These are phyloP conservation scores for Hypoxylon fuscum DNA, from an alignment of 495 filamentous ascomycete species.

Conservation along the genomic window DNA sequence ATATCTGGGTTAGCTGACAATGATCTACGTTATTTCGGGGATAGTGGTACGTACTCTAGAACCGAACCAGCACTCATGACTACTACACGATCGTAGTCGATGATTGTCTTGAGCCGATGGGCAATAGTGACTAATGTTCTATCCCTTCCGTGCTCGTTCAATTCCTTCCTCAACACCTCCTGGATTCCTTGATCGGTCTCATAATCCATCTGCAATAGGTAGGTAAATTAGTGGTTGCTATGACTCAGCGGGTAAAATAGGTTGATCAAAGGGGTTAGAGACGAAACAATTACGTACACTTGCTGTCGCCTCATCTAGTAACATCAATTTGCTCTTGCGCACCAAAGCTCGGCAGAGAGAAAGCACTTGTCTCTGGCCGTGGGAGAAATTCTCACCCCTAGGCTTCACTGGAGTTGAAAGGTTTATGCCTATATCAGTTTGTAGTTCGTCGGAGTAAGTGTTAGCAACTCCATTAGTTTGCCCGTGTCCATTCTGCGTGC, in stretches of 20 bases:
- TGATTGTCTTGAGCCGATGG: constrained; percentile 60
- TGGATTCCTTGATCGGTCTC: constrained; percentile 64
- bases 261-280: neutral
- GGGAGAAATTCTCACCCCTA: constrained; percentile 64
- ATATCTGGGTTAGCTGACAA: constrained; percentile 25
- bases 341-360: constrained; percentile 65
- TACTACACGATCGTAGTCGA: constrained; percentile 61
- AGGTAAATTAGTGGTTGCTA: neutral
- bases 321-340: constrained; percentile 61
- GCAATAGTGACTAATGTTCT: constrained; percentile 62
- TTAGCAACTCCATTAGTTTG: constrained; percentile 37
- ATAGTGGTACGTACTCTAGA: constrained; percentile 42
- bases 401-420: constrained; percentile 56
- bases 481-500: constrained; percentile 33
- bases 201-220: constrained; percentile 54
- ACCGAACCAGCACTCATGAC: constrained; percentile 57
- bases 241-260: neutral
- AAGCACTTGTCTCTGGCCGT: constrained; percentile 67
- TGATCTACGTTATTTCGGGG: neutral
- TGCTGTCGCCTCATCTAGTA: constrained; percentile 68
- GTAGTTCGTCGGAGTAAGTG: constrained; percentile 30
- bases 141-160: constrained; percentile 48
- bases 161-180: constrained; percentile 52
- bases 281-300: constrained; percentile 37
- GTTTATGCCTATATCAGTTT: constrained; percentile 41